A percentile compares a stretch with the other conserved stretches of the same genome.
These are phyloP conservation scores for Platanus orientalis DNA, from an alignment of 164 flowering plant genomes.

Conservation along the genomic window DNA sequence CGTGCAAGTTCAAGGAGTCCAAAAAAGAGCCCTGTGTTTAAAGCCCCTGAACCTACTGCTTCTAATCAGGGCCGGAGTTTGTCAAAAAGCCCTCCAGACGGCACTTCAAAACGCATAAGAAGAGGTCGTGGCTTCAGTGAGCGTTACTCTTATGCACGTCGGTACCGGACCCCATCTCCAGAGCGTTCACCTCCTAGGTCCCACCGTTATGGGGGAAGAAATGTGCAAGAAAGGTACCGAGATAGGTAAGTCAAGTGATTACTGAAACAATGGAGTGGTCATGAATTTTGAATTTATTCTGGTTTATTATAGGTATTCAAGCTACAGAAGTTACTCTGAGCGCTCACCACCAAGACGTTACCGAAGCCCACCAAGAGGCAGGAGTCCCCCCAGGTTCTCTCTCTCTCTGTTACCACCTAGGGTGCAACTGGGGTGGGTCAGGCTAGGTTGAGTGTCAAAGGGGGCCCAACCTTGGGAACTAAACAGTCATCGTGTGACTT, in stretches of 20 bases:
- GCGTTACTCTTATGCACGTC: constrained; percentile 64
- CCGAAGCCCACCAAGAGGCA: constrained; percentile 56
- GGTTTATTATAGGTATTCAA: constrained; percentile 40
- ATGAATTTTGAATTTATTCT: constrained; percentile 8
- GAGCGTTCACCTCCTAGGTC: constrained; percentile 45
- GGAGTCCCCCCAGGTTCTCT: constrained; percentile 73
- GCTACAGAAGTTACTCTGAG: constrained; percentile 47
- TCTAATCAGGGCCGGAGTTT: constrained; percentile 23
- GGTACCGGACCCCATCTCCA: constrained; percentile 85
- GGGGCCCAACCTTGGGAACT: no score
- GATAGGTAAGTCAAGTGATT: constrained; percentile 42
- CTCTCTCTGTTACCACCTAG: no score
- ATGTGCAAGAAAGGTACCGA: constrained; percentile 37
- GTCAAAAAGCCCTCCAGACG: constrained; percentile 38
- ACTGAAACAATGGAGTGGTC: neutral
- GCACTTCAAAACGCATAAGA: constrained; percentile 59
- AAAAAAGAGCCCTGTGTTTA: constrained; percentile 27
- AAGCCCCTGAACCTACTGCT: constrained; percentile 30
- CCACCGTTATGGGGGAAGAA: constrained; percentile 49
- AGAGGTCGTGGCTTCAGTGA: constrained; percentile 92
- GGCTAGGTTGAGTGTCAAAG: no score
- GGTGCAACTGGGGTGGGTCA: no score
- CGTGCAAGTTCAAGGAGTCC: constrained; percentile 30
- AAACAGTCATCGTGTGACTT: no score
- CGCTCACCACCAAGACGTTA: constrained; percentile 47